Base-by-base conservation (phyloP, 192 early-diverging fungal species). In the Chytriomyces sp. region DNA sequence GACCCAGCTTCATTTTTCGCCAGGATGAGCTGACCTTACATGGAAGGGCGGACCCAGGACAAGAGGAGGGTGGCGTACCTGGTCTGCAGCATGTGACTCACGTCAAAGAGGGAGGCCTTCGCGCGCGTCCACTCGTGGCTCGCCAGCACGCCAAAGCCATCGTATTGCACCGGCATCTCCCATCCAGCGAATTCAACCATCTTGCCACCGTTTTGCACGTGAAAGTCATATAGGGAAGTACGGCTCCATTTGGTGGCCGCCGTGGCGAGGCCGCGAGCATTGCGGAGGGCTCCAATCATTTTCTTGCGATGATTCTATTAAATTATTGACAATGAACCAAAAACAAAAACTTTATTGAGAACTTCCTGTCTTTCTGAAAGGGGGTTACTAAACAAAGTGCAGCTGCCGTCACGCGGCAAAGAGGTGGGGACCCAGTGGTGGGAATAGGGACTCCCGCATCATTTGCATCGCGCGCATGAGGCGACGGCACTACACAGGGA, bases 141-240 rank as follows among this genome's bases (percentile, higher is more conserved):
- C 39, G 91, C 91, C 33, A 98, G 82, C 6, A 93, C 90, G 44
- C 96, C 95, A 77, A 91, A 85, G 74, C 86, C 84, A 32, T 84
- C 70, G 78, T 98, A 99, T 73, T 92, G 89, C 63, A 99, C 90
- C 37, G 97, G 97, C 97, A 99, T 99, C 31, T 62, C 17, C 90
- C 93, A 98, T 4, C 96, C 97, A 69, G 97, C 97, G 82, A 97
- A 99, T 37, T 93, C 92, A 17, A 96, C 96, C 91, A 99, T 98
- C 85, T 94, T 96, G 41, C 92, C 97, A 30, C 94, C 94, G 69
- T 96, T 84, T 75, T 85, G 73, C 39, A 94, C 87, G 84, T 99
- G 97, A 70, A 95, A 94, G 75, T 96, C 93, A 77, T 95, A 90
- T 2, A 99, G 86, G 3, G 93, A 26, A 22, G 68, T 70, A 1